Evolutionary conservation across 2,329 filamentous ascomycete genomes (phyloP), one percentile per base, ranked within the genome.

Genomic region (Penicillium sp.): DNA sequence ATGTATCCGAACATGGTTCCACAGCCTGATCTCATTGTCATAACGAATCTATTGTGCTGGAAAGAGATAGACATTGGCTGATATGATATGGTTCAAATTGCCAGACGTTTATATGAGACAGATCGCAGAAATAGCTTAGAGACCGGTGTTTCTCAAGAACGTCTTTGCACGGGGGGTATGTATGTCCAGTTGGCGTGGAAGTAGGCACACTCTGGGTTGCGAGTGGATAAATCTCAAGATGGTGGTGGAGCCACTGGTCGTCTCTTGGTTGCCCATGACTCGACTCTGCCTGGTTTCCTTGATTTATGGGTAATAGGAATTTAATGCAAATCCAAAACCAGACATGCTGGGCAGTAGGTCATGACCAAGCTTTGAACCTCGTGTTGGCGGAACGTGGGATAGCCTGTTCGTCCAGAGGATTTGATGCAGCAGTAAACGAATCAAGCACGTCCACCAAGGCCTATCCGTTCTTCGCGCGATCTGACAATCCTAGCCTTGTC

Each of bases 401-500:
- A 40, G 40, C 32, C 11, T n/a, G 16, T 40, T 32, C 11, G 16
- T 32, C 42, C 29, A 24, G 14, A 22, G 7, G 11, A 16, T 8
- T 45, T 22, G 21, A 43, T 31, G n/a, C 43, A 9, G 40, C 14
- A 13, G 21, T 9, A n/a, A 24, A 31, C 16, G 13, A 24, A 22
- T 64, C 54, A 67, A 45, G 53, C 60, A 57, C 62, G 65, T 36
- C 67, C 64, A 45, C 53, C 62, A 36, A 73, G 55, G n/a, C 75
- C 73, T 59, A 79, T 78, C 49, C 77, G 68, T 58, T 79, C 77
- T 58, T 79, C 77, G 4, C 77, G 67, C 16, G 71, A 75, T 36
- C 77, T 69, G 53, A 78, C 73, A 58, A 79, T 78, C 52, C 75
- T 67, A 31, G 77, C 76, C 60, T 78, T 79, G 54, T 79, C 77